phyloP scores from a whole-genome alignment of 768 basidiomycete species.

The Russula dissimulans region DNA sequence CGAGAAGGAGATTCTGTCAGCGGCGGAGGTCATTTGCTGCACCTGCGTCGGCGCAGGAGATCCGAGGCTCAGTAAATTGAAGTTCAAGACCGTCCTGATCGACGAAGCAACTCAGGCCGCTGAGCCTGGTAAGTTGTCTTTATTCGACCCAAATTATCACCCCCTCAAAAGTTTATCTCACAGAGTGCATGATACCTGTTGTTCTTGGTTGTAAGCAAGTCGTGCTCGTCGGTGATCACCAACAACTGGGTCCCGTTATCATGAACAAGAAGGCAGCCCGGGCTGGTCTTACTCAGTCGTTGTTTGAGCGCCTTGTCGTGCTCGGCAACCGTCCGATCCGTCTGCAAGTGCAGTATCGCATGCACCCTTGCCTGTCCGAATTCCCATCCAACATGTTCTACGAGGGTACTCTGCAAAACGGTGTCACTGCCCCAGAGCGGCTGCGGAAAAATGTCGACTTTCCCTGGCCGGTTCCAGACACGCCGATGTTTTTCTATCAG shows the following conservation, averaged over 20 bases:
- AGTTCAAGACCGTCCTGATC: conserved; percentile 96
- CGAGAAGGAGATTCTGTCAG: conserved; percentile 93
- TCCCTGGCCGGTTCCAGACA: conserved; percentile 95
- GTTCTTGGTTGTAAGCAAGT: conserved; percentile 98
- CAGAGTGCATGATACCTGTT: conserved; percentile 99
- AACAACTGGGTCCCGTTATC: conserved; percentile 96
- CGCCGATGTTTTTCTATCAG: conserved; percentile 99
- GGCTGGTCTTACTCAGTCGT: conserved; percentile 95
- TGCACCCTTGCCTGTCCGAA: conserved; percentile 98
- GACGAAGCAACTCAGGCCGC: conserved; percentile 99
- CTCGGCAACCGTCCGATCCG: conserved; percentile 95
- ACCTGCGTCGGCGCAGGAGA: conserved; percentile 98
- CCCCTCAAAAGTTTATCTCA: conserved; percentile 9
- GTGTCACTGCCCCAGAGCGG: conserved; percentile 96
- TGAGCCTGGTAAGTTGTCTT: conserved; percentile 64
- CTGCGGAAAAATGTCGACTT: conserved; percentile 98
- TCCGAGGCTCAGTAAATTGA: conserved; percentile 90
- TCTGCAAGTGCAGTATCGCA: conserved; percentile 98
- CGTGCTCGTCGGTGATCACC: conserved; percentile 95
- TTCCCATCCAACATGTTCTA: conserved; percentile 99
- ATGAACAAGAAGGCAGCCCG: conserved; percentile 99
- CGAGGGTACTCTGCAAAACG: conserved; percentile 96
- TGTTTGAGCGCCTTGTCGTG: conserved; percentile 94
- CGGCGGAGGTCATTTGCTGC: conserved; percentile 96
- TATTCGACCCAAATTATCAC: not conserved